These are phyloP conservation scores for Colletotrichum navitas DNA, from an alignment of 2,329 filamentous ascomycete genomes.

Conservation along the genomic window DNA sequence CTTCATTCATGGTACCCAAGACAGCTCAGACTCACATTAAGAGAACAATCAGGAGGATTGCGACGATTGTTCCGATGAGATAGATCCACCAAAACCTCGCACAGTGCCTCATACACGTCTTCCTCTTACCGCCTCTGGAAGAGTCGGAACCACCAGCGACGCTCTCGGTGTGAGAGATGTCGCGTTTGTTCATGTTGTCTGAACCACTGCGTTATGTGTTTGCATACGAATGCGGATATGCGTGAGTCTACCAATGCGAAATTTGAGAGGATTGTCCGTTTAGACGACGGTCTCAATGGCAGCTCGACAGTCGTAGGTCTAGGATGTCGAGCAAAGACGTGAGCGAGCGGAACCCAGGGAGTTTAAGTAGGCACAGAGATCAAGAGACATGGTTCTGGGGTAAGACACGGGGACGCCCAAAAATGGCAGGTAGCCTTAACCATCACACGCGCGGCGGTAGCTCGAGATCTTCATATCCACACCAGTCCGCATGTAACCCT, in stretches of 20 bases:
- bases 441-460: constrained; percentile 35
- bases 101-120: constrained; percentile 61
- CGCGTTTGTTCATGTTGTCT: constrained; percentile 55
- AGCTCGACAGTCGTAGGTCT: not conserved
- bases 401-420: constrained; percentile 28
- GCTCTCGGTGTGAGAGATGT: constrained; percentile 53
- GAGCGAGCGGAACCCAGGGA: constrained; percentile 30
- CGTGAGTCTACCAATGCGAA: not conserved
- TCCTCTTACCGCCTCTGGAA: constrained; percentile 50
- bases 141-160: constrained; percentile 42
- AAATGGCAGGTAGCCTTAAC: constrained; percentile 26
- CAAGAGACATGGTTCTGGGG: constrained; percentile 36
- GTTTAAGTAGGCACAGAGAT: constrained; percentile 41
- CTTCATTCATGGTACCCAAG: not conserved
- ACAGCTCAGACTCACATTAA: constrained; percentile 65
- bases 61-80: constrained; percentile 62
- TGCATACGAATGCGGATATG: not conserved
- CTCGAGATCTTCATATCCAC: constrained; percentile 37
- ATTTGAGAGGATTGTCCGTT: constrained; percentile 10
- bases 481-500: constrained; percentile 33
- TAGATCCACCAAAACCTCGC: constrained; percentile 73
- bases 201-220: constrained; percentile 20
- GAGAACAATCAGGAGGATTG: constrained; percentile 68
- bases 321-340: not conserved
- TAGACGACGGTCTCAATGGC: constrained; percentile 21